Base-by-base conservation (phyloP, 768 basidiomycete genomes). In the Pisolithus sp. region DNA sequence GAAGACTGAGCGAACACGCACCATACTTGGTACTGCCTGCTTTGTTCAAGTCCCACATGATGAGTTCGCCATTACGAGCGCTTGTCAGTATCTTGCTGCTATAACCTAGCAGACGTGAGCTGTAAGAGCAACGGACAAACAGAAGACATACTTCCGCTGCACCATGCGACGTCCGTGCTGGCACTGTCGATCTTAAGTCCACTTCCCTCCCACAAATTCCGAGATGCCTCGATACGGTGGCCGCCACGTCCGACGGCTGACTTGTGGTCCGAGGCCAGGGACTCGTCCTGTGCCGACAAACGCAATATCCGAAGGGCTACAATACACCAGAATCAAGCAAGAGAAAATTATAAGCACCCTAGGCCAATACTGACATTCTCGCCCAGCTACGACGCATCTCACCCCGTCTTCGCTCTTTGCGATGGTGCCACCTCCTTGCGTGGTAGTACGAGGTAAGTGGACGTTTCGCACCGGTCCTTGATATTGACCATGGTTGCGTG, bases 91-190 rank as follows among this genome's bases (percentile, higher is more conserved):
- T 79, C 68, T 90, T 91, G 65, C 83, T 81, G 63, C 72, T 81
- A 68, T 81, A 88, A 10, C 66, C 88, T 90, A 55, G 37, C 18
- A 54, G 46, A n/a, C 47, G 40, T 61, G 24, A 51, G 47, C n/a
- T 9, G 21, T 40, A 43, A 7, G 39, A 39, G 1, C 24, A 38
- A 34, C 26, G 48, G 51, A 7, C 36, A 23, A 50, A 15, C 18
- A 30, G 10, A 20, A n/a, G 31, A 72, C 80, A 51, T 53, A 86
- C 85, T 66, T 49, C 83, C 85, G 57, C 76, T 75, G 23, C 82
- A 83, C 89, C 89, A 91, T n/a, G 80, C 84, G 18, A 90, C 82
- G 59, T 88, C 88, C 0, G 88, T 91, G 58, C 78, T 83, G 0
- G 83, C 78, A 60, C 85, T 84, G 49, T 90, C 88, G 18, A 86